phyloP scores from a whole-genome alignment of 2,329 filamentous ascomycete genomes.

The Colletotrichum graminicola region DNA sequence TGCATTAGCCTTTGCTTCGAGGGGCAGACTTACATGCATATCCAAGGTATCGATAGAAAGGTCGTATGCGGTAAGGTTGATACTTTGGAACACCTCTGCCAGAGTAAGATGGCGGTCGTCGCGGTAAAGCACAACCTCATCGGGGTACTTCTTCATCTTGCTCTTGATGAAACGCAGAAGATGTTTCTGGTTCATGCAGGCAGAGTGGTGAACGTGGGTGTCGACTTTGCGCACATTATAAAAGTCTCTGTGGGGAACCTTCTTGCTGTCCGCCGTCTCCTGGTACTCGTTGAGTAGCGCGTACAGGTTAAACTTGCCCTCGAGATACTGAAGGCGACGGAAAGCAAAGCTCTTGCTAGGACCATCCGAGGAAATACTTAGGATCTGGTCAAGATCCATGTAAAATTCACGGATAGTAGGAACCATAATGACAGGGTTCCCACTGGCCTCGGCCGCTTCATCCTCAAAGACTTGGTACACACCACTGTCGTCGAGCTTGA shows the following conservation, averaged over 20 bases:
- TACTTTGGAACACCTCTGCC: conserved; percentile 94
- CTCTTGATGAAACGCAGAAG: conserved; percentile 98
- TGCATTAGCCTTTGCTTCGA: background rate
- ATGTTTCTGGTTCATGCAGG: conserved; percentile 99
- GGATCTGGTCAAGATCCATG: conserved; percentile 88
- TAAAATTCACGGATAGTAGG: conserved; percentile 96
- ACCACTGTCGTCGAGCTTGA: conserved; percentile 82
- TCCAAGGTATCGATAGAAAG: conserved; percentile 98
- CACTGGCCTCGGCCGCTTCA: conserved; percentile 69
- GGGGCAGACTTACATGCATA: conserved; percentile 82
- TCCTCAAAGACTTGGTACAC: conserved; percentile 94
- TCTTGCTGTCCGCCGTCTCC: conserved; percentile 97
- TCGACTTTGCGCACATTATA: conserved; percentile 99
- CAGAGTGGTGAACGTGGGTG: conserved; percentile 98
- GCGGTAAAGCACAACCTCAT: conserved; percentile 92
- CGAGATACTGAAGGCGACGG: conserved; percentile 91
- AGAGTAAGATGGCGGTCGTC: conserved; percentile 94
- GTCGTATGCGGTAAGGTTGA: conserved; percentile 97
- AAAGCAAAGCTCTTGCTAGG: conserved; percentile 98
- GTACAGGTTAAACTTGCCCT: conserved; percentile 97
- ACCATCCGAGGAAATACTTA: conserved; percentile 92
- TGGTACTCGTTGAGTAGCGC: conserved; percentile 95
- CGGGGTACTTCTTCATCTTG: conserved; percentile 98
- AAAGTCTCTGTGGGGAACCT: conserved; percentile 96
- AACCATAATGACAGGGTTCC: conserved; percentile 82